Base-by-base conservation (phyloP, 2,329 filamentous ascomycete genomes). In the Trichoderma atroviride region DNA sequence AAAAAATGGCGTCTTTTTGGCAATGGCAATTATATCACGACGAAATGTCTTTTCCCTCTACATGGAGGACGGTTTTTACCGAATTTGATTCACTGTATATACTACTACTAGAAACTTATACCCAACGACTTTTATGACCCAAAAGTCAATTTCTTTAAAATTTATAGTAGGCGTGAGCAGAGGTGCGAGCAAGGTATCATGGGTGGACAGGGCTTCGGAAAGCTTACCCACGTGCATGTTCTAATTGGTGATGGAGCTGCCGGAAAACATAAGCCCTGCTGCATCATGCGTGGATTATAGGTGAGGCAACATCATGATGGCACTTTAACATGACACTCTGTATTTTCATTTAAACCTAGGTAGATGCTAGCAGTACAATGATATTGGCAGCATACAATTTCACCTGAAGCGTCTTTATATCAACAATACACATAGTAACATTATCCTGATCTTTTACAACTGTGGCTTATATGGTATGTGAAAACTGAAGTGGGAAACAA, bases 361-460 rank as follows among this genome's bases (percentile, higher is more conserved):
- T 33, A 33, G 31, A 7, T 14, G 4, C n/a, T n/a, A n/a, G n/a
- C n/a, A n/a, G n/a, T n/a, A n/a, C n/a, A n/a, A n/a, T n/a, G 6
- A 4, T 35, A 14, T 16, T 40, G 16, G 37, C 5, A 19, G 37
- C 16, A 35, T 35, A 35, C 33, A 14, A 14, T 14, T 53, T 64
- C 50, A 53, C 57, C 19, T 56, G 24, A 27, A 19, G 19, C 35
- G 3, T 50, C 22, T 13, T 11, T 22, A 50, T 57, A 64, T 50
- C 35, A 35, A 64, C 66, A 47, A 43, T 56, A 69, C 50, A 55
- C 67, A 52, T 40, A 62, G 35, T 63, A 58, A 62, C 66, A 69
- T 61, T 69, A 57, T 56, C n/a, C 47, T 62, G 50, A 62, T 69
- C 66, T 63, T 69, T 69, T 57, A 69, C 57, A 62, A 31, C 33